Conservation (phyloP, 176 grass and related monocot species). For the Cocos nucifera region DNA sequence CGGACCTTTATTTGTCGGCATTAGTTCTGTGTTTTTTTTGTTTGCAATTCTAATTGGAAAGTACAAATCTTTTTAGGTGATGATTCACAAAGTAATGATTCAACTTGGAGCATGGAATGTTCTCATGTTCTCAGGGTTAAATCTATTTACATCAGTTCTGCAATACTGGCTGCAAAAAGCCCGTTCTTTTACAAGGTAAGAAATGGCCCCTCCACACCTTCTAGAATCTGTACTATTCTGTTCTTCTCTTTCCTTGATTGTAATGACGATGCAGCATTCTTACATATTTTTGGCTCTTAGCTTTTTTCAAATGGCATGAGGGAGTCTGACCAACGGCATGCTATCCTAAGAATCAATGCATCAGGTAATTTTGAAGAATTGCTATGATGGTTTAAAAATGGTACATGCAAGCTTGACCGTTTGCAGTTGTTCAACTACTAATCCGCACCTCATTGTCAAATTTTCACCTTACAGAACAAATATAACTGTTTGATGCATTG, state of each 20-base stretch:
- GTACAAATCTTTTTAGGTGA: conserved; percentile 31
- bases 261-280: not conserved
- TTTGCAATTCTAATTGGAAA: conserved; percentile 9
- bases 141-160: conserved; percentile 77
- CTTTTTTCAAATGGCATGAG: conserved; percentile 99
- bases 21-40: not conserved
- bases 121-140: conserved; percentile 48
- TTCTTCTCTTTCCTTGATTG: conserved; percentile 4
- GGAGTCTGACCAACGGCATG: conserved; percentile 87
- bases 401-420: no score
- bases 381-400: no score
- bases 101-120: conserved; percentile 33
- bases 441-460: no score
- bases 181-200: conserved; percentile 95
- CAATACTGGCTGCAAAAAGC: conserved; percentile 91
- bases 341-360: conserved; percentile 76
- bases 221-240: not conserved
- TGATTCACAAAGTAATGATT: conserved; percentile 51
- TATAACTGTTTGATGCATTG: no score
- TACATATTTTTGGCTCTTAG: conserved; percentile 28
- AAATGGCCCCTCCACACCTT: not conserved
- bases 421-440: no score
- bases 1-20: no score
- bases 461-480: no score
- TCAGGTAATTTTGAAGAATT: conserved; percentile 46